Evolutionary conservation across 2,329 filamentous ascomycete species (phyloP), one percentile per base, ranked within the genome.

Genomic region (Apiospora koreana): DNA sequence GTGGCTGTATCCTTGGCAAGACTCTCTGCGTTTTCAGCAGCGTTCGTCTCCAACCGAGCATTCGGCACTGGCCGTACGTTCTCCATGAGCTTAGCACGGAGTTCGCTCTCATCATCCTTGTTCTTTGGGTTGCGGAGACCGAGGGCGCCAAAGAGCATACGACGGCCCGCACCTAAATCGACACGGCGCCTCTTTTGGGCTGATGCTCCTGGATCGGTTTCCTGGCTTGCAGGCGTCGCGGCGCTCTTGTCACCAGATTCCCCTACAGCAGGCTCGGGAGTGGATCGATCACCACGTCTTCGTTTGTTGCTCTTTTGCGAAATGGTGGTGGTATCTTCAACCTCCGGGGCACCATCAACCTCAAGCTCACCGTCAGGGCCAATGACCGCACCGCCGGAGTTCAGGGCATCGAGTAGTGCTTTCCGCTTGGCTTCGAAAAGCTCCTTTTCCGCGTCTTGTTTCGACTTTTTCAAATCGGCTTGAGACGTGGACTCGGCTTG

Each of bases 91-190:
- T 87, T 87, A 72, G 85, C 82, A 35, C 88, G 88, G 7, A 92
- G 80, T 46, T 86, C 86, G 21, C 91, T 88, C 77, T 92, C 91
- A 23, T 94, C 92, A 41, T 87, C 86, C 74, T 92, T 91, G 1
- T 85, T 89, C 75, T 91, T 92, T 0, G 93, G 92, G 4, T 86
- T 87, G 69, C 89, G 89, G 12, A 94, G 80, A 3, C 93, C 93
- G 3, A 95, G 83, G 8, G 92, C 91, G 10, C 91, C 90, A 75
- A 94, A 93, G 0, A 95, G 79, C 70, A 95, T 83, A 73, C 93
- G 87, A 68, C 89, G 86, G 2, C 90, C 89, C 68, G 91, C 90
- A 21, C 85, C 87, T 41, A 94, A 72, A 69, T 88, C 80, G 5
- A 82, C 66, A 43, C 77, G 80, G n/a, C 78, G 74, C 65, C 77